Evolutionary conservation across 371 early-diverging fungal genomes (phyloP).

Genomic region (Mucor irregularis): DNA sequence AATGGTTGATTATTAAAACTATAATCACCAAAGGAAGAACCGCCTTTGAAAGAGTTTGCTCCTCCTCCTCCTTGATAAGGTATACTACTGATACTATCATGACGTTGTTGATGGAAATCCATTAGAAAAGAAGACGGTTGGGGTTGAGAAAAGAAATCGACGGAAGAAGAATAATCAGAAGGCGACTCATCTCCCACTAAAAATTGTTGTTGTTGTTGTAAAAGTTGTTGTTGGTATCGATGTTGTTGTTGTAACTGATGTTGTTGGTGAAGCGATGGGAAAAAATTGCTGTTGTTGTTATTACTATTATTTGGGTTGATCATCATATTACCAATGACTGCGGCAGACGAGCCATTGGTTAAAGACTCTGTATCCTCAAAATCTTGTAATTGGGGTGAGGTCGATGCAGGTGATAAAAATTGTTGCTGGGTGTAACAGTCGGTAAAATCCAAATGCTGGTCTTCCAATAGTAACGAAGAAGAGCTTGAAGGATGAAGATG

Average conservation of each 20-base stretch:
- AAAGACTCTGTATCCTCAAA: constrained; percentile 29
- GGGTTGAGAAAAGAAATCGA: constrained; percentile 6
- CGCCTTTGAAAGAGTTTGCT: no score
- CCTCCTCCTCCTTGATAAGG: no score
- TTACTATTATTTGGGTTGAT: not conserved
- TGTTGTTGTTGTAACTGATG: no score
- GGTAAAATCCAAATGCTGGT: constrained; percentile 12
- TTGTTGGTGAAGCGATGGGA: constrained; percentile 1
- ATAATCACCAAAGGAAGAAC: constrained; percentile 2
- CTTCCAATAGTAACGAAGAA: constrained; percentile 11
- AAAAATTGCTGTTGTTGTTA: constrained; percentile 8
- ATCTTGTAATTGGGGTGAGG: constrained; percentile 25
- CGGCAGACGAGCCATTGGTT: not conserved
- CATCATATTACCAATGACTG: constrained; percentile 9
- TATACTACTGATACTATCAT: not conserved
- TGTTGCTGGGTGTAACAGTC: constrained; percentile 7
- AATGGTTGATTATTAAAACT: no score
- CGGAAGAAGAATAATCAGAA: constrained; percentile 23
- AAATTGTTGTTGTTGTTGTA: not conserved
- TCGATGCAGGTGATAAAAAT: constrained; percentile 19
- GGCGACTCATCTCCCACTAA: constrained; percentile 23
- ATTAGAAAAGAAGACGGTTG: constrained; percentile 14
- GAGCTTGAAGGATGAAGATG: not conserved
- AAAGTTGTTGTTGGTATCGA: no score
- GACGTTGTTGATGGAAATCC: constrained; percentile 11